Percentiles rank a stretch among this genome's conserved stretches.
Evolutionary conservation across 257 asterid species (phyloP).

Genomic region (Petunia secreta): DNA sequence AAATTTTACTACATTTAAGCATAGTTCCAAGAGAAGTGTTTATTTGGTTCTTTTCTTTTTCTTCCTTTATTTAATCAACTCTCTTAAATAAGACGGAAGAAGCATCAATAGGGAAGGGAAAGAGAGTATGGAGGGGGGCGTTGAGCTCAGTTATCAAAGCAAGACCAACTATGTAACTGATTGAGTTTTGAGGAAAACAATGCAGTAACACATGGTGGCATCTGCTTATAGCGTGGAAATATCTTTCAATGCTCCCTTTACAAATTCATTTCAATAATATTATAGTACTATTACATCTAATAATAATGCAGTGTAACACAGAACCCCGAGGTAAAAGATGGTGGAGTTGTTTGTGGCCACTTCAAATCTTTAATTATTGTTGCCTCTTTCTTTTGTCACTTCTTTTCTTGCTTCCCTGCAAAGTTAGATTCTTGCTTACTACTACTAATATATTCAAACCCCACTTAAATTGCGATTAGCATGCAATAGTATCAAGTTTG

Average conservation of each 20-base stretch:
- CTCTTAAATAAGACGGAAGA: neutral
- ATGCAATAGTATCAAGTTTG: neutral
- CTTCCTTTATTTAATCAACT: neutral
- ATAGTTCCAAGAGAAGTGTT: constrained; percentile 6
- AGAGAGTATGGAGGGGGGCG: constrained; percentile 19
- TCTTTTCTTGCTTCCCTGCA: constrained; percentile 40
- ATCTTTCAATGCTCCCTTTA: constrained; percentile 21
- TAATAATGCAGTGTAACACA: constrained; percentile 51
- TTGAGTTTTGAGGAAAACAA: constrained; percentile 67
- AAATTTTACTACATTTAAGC: neutral
- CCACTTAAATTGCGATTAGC: neutral
- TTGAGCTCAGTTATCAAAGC: constrained; percentile 54
- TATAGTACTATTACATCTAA: neutral
- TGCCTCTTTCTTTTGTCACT: constrained; percentile 29
- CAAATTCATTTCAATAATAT: constrained; percentile 24
- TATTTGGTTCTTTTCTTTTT: neutral
- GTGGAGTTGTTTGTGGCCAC: constrained; percentile 33
- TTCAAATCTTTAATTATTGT: constrained; percentile 33
- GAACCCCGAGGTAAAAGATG: constrained; percentile 74
- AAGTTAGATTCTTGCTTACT: constrained; percentile 33
- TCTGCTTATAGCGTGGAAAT: constrained; percentile 35
- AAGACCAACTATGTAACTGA: constrained; percentile 50
- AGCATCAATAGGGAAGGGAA: neutral
- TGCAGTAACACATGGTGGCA: constrained; percentile 68
- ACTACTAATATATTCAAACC: neutral